Percentiles rank a stretch among this genome's conserved stretches.
Conservation (phyloP, 257 asterid genomes). For the Gynochthodes officinalis region DNA sequence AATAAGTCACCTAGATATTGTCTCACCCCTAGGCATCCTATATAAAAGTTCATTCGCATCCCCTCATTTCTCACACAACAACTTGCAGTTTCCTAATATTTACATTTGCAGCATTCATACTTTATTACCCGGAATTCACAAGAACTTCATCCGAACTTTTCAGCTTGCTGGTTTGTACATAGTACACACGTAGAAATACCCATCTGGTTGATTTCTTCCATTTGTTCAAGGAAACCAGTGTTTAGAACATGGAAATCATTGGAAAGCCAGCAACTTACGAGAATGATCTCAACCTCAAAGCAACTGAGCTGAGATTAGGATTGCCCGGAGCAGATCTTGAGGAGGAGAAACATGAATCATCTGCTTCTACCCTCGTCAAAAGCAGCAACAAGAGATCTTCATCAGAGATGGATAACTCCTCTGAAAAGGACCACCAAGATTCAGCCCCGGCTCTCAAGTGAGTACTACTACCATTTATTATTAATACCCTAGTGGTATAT, state of each 20-base stretch:
- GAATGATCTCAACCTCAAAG: conserved; percentile 56
- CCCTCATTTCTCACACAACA: conserved; percentile 11
- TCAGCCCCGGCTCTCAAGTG: conserved; percentile 57
- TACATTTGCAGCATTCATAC: neutral
- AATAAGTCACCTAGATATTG: conserved; percentile 38
- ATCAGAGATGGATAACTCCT: conserved; percentile 41
- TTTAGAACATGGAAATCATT: conserved; percentile 22
- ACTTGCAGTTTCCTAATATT: neutral
- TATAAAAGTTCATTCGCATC: conserved; percentile 25
- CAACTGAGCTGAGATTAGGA: conserved; percentile 71
- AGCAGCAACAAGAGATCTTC: conserved; percentile 61
- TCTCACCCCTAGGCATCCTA: conserved; percentile 9
- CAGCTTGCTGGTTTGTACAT: neutral
- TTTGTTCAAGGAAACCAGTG: too few species aligned
- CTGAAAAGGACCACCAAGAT: conserved; percentile 21
- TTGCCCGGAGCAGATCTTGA: conserved; percentile 64
- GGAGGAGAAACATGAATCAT: conserved; percentile 27
- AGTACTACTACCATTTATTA: conserved; percentile 25
- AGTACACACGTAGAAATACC: neutral
- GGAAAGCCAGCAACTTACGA: conserved; percentile 29
- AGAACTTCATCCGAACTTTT: conserved; percentile 2
- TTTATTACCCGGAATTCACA: neutral
- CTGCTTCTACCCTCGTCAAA: conserved; percentile 6
- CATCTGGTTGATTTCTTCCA: too few species aligned
- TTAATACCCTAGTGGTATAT: too few species aligned